Evolutionary conservation across 805 yeast genomes (phyloP), one percentile per base, ranked within the genome.

Genomic region (Monosporozyma aerobia): DNA sequence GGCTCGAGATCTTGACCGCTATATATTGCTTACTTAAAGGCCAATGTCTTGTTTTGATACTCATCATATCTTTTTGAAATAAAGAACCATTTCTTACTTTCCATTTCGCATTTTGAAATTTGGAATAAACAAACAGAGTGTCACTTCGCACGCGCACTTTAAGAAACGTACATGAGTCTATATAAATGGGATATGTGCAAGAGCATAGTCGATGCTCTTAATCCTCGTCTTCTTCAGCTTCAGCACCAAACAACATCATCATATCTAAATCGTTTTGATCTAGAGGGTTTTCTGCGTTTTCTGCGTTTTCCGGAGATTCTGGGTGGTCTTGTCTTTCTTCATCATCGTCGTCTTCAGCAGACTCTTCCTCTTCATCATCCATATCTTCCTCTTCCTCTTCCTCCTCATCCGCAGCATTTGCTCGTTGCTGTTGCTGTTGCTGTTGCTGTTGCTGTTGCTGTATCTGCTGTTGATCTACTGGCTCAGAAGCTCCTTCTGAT

Each of bases 161-260:
- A 8, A 11, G 16, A 13, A 14, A 35, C 7, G 39, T 35, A 35
- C 14, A 35, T 16, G 14, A 14, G n/a, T 35, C 39, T 35, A 35
- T 35, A 35, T 13, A 5, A 8, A 33, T 33, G 37, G 13, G 37
- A 7, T 32, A 32, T 7, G 35, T 32, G 9, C 7, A 32, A 32
- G 4, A 13, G 14, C 10, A 32, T 32, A 4, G 14, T 32, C 13
- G 14, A 51, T 43, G 47, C 50, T 13, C 29, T 44, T 16, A 35
- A 33, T 46, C 48, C 19, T 48, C 50, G 9, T 43, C 52, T 16
- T 49, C 51, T 16, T 50, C 52, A 14, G 68, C 71, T 46, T 67
- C 72, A 10, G 65, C 70, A 30, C 71, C 72, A 47, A 68, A 68
- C n/a, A 64, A 54, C 65, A 63, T 63, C 71, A 66, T 69, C 72